phyloP scores from a whole-genome alignment of 257 asterid genomes.

The Capsicum rhomboideum region DNA sequence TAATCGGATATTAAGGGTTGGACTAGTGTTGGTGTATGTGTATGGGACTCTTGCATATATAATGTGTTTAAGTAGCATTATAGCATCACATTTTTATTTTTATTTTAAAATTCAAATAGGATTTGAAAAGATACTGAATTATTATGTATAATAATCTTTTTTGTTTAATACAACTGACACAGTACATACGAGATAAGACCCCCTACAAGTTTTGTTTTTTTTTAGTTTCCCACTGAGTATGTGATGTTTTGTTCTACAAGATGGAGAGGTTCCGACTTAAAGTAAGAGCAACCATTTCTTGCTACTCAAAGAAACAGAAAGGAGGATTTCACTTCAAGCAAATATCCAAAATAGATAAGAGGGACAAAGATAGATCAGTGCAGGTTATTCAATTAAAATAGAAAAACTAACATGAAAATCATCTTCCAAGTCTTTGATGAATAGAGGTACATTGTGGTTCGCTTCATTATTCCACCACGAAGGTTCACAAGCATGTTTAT shows the following conservation, averaged over 20 bases:
- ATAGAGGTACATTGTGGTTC: not conserved
- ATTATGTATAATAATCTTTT: no score
- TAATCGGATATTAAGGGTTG: no score
- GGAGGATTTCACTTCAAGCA: slow-evolving; percentile 13
- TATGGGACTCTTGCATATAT: no score
- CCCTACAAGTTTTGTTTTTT: no score
- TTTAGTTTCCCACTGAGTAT: no score
- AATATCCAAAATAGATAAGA: not conserved
- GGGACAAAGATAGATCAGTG: not conserved
- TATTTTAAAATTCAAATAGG: no score
- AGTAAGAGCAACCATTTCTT: not conserved
- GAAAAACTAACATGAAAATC: not conserved
- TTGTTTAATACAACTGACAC: no score
- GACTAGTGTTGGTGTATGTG: no score
- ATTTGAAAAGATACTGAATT: no score
- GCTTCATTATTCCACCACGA: not conserved
- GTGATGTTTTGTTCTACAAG: not conserved
- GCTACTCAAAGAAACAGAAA: not conserved
- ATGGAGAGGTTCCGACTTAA: not conserved
- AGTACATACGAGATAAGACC: no score
- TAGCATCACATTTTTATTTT: no score
- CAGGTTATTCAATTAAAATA: not conserved
- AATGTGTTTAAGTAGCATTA: no score
- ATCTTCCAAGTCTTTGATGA: not conserved
- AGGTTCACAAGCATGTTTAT: not conserved